Base-by-base conservation (phyloP, 176 grass and related monocot species). In the Juncus effusus region DNA sequence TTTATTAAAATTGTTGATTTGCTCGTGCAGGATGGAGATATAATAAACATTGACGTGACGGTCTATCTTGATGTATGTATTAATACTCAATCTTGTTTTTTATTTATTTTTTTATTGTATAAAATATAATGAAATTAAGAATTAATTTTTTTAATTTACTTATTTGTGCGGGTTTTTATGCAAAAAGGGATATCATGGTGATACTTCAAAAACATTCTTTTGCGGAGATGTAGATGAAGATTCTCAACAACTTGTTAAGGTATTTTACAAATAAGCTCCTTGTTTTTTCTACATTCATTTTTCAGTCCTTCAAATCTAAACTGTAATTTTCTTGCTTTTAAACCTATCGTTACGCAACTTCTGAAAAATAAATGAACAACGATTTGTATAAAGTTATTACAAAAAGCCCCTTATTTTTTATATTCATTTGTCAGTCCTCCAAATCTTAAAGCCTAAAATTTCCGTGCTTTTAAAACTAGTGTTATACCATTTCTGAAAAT, bases 21-120 rank as follows among this genome's bases (percentile, higher is more conserved):
- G 54, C 54, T 59, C 81, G 65, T 78, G 74, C 83, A 99, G 94
- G 88, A 99, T 80, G 94, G 94, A 55, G 94, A 99, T 68, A 93
- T 93, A 69, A 89, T 93, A 72, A 99, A 99, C 61, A 89, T 93
- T 5, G 94, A 99, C 62, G 94, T 93, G 40, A 99, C 94, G 84
- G 83, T 99, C 65, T 97, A 93, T 80, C 56, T 99, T 60, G 89
- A 99, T 78, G 94, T 99, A 93, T 10, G 85, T 53, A 51, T 51
- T 75, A 59, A 28, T 28, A 28, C 36, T 3, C 12, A 42, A 51
- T 49, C 78, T 82, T 6, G 2, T 69, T n/a, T 51, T 55, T 36
- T 41, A 75, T 42, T 55, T 69, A 10, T 36, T 52, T 54, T 63
- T 38, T 12, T 38, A 28, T 28, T 28, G 19, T 28, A 28, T 28